Conservation (phyloP, 257 asterid genomes). For the Scutellaria baicalensis region DNA sequence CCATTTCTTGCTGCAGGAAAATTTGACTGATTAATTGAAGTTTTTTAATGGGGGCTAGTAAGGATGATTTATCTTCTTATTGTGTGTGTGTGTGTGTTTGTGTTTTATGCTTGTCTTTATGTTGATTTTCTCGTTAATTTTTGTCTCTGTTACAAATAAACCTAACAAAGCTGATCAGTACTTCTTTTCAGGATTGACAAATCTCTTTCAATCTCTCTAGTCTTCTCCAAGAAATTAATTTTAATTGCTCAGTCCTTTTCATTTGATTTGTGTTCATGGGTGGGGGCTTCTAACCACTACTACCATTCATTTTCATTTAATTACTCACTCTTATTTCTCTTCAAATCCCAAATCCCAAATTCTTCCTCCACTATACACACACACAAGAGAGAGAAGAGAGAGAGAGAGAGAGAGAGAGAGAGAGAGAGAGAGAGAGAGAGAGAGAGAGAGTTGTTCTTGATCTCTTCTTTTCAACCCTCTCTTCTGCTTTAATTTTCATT, state of each 20-base stretch:
- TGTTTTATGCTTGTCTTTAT: neutral
- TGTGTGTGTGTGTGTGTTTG: neutral
- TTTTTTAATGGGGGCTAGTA: neutral
- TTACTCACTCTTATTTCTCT: neutral
- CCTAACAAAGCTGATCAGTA: neutral
- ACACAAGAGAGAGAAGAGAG: too few relatives aligned
- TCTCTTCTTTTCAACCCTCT: neutral
- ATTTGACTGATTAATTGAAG: conserved; percentile 7
- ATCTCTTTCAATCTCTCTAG: neutral
- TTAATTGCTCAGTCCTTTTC: neutral
- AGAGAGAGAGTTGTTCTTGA: too few relatives aligned
- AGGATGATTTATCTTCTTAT: neutral
- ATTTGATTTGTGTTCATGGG: neutral
- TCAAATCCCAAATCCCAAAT: conserved; percentile 5
- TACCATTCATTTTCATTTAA: neutral
- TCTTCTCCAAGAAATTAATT: too few relatives aligned
- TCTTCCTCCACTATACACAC: conserved; percentile 2
- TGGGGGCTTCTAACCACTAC: conserved; percentile 13
- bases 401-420: too few relatives aligned
- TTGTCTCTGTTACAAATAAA: neutral
- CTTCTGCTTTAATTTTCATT: neutral
- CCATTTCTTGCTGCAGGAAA: conserved; percentile 14
- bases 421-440: too few relatives aligned
- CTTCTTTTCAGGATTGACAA: neutral
- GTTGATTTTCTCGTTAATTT: neutral